Evolutionary conservation across 2,329 filamentous ascomycete genomes (phyloP).

Genomic region (Exophiala sp.): DNA sequence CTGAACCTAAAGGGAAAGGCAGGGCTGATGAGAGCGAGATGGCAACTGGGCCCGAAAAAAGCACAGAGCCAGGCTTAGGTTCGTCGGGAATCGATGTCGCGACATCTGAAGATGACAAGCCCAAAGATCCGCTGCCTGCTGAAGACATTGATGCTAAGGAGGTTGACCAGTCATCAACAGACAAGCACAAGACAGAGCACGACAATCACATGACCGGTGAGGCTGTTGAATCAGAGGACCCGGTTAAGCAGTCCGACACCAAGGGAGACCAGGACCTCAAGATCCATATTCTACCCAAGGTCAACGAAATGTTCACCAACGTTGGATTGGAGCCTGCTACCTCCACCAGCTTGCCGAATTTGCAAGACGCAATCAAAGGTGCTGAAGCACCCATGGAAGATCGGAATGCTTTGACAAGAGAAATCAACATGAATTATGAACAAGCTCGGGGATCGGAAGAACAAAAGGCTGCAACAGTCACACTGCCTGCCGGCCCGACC

Average conservation of each 20-base stretch:
- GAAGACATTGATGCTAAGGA: background rate
- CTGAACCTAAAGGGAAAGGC: no score
- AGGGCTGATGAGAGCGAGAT: conserved; percentile 1
- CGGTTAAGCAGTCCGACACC: background rate
- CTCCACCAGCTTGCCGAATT: background rate
- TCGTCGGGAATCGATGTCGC: background rate
- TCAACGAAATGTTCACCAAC: conserved; percentile 3
- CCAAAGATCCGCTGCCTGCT: background rate
- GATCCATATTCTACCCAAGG: conserved; percentile 1
- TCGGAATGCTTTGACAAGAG: conserved; percentile 1
- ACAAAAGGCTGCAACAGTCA: background rate
- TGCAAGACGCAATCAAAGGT: conserved; percentile 5
- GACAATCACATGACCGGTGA: background rate
- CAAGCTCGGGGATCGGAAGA: background rate
- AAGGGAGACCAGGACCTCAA: conserved; percentile 2
- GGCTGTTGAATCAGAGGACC: background rate
- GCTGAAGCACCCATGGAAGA: conserved; percentile 1
- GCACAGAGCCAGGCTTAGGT: background rate
- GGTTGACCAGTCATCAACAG: background rate
- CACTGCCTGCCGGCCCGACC: background rate
- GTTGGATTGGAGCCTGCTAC: background rate
- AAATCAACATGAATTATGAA: conserved; percentile 3
- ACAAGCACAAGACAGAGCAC: conserved; percentile 5
- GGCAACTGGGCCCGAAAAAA: background rate
- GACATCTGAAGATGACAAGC: no score